Percentiles rank a stretch among this genome's conserved stretches.
phyloP scores from a whole-genome alignment of 2,329 filamentous ascomycete genomes.

The Dissoconium aciculare region DNA sequence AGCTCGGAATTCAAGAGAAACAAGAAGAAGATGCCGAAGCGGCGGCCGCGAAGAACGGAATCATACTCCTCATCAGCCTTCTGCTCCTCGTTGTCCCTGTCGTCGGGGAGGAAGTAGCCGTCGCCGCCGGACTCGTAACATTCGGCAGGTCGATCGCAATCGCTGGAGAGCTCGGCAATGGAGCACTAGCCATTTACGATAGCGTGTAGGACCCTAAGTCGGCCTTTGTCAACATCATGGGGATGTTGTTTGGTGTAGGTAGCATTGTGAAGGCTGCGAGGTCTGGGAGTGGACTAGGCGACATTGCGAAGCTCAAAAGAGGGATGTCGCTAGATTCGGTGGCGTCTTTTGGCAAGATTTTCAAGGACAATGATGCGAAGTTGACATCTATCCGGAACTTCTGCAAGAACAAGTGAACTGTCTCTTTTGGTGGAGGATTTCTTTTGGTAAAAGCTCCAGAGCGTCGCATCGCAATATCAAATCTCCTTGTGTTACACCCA shows the following conservation, averaged over 20 bases:
- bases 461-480: too few relatives aligned
- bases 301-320: too few relatives aligned
- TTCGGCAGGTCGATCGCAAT: too few relatives aligned
- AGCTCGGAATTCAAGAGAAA: constrained; percentile 3
- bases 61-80: constrained; percentile 8
- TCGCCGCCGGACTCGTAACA: constrained; percentile 3
- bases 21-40: constrained; percentile 6
- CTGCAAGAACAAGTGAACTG: too few relatives aligned
- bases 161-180: constrained; percentile 8
- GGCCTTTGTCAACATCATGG: constrained; percentile 7
- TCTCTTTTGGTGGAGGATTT: too few relatives aligned
- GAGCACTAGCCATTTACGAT: constrained; percentile 7
- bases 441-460: too few relatives aligned
- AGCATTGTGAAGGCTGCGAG: constrained; percentile 6
- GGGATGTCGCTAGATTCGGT: too few relatives aligned
- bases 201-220: constrained; percentile 6
- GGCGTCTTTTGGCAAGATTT: too few relatives aligned
- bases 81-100: constrained; percentile 6
- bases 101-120: constrained; percentile 6
- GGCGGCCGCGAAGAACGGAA: constrained; percentile 6
- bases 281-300: too few relatives aligned
- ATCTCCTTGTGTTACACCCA: too few relatives aligned
- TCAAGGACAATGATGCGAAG: too few relatives aligned
- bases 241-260: constrained; percentile 8
- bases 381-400: too few relatives aligned